Percentiles rank a stretch among this genome's conserved stretches.
Evolutionary conservation across 2,329 filamentous ascomycete genomes (phyloP).

Genomic region (Talaromyces amestolkiae): DNA sequence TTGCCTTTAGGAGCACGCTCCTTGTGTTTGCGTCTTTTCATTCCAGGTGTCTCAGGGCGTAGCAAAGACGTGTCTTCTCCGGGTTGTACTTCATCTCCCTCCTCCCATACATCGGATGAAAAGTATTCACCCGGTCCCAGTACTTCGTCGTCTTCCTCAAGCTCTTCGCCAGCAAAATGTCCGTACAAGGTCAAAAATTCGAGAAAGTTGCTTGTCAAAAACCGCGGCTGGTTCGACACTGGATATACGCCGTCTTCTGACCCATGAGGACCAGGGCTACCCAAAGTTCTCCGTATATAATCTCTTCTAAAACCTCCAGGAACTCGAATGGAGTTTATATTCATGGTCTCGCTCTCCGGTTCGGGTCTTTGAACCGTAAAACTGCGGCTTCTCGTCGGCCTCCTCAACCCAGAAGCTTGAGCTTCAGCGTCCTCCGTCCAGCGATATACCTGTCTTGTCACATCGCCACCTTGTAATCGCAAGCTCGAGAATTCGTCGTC

Average conservation of each 20-base stretch:
- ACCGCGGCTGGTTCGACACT: conserved; percentile 50
- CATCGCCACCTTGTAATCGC: conserved; percentile 87
- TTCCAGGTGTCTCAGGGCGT: conserved; percentile 64
- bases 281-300: conserved; percentile 74
- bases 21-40: conserved; percentile 73
- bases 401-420: conserved; percentile 52
- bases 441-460: conserved; percentile 91
- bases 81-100: conserved; percentile 65
- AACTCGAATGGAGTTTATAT: conserved; percentile 87
- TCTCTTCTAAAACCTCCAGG: conserved; percentile 92
- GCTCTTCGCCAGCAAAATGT: conserved; percentile 93
- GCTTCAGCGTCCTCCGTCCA: conserved; percentile 89
- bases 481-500: conserved; percentile 89
- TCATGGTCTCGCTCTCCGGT: conserved; percentile 74
- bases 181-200: conserved; percentile 95
- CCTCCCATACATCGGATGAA: conserved; percentile 68
- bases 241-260: conserved; percentile 34
- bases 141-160: conserved; percentile 94
- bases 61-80: conserved; percentile 85
- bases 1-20: conserved; percentile 70
- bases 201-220: conserved; percentile 89
- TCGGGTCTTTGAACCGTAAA: conserved; percentile 75
- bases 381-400: conserved; percentile 78
- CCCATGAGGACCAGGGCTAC: conserved; percentile 56
- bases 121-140: conserved; percentile 88